Conservation (phyloP, 2,329 filamentous ascomycete genomes). For the Albifimbria verrucaria region DNA sequence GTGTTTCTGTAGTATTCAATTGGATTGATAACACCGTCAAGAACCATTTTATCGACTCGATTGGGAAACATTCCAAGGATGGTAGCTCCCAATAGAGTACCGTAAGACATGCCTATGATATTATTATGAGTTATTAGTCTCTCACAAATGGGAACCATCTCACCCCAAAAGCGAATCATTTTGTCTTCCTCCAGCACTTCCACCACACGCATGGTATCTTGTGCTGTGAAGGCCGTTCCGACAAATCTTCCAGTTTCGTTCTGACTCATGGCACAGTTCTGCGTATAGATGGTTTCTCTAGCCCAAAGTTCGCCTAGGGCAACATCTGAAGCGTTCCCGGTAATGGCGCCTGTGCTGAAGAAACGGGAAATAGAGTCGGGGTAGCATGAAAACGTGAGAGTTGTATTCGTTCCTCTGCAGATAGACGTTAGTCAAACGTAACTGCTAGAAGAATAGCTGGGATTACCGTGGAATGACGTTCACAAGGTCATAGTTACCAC, state of each 20-base stretch:
- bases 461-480: not conserved
- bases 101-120: slow-evolving; percentile 35
- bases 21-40: slow-evolving; percentile 33
- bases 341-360: not conserved
- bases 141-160: slow-evolving; percentile 3
- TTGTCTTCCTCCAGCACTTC: slow-evolving; percentile 29
- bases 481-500: not conserved
- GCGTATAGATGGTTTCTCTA: no score
- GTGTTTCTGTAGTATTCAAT: slow-evolving; percentile 25
- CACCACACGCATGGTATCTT: slow-evolving; percentile 32
- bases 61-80: slow-evolving; percentile 40
- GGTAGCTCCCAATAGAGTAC: slow-evolving; percentile 34
- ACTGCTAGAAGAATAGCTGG: not conserved
- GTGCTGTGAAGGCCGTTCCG: slow-evolving; percentile 28
- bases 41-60: slow-evolving; percentile 31
- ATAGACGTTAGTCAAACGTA: not conserved
- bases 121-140: no score
- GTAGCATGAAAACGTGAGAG: not conserved
- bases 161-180: slow-evolving; percentile 29
- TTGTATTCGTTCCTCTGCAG: slow-evolving; percentile 8
- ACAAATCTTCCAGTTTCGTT: slow-evolving; percentile 12
- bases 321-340: not conserved
- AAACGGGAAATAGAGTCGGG: not conserved
- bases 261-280: not conserved
- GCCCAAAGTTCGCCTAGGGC: not conserved